Evolutionary conservation across 352 stramenopile species (phyloP).

Genomic region (Phytophthora gonapodyides): DNA sequence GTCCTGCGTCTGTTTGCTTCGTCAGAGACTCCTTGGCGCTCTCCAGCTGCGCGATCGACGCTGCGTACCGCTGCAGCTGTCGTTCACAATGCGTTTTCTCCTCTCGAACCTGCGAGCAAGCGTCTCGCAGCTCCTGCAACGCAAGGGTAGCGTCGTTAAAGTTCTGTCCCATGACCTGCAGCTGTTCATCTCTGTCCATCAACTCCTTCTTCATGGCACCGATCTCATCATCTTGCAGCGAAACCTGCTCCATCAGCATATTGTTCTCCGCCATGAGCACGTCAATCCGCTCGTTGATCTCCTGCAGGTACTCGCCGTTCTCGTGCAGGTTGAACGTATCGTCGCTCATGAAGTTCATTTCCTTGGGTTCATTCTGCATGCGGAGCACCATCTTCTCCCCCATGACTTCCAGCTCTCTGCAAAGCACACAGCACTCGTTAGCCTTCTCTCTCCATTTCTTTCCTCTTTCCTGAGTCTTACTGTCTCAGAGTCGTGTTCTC

Average conservation of each 20-base stretch:
- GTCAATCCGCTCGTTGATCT: conserved; percentile 82
- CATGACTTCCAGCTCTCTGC: conserved; percentile 63
- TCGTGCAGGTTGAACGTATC: conserved; percentile 45
- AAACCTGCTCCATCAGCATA: conserved; percentile 83
- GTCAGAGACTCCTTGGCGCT: conserved; percentile 51
- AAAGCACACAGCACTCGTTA: background rate
- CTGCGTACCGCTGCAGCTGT: conserved; percentile 72
- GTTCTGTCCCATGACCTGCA: conserved; percentile 73
- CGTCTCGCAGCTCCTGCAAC: conserved; percentile 68
- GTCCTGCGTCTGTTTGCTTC: conserved; percentile 41
- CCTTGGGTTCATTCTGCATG: conserved; percentile 49
- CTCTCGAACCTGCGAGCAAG: conserved; percentile 52
- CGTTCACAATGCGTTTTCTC: conserved; percentile 72
- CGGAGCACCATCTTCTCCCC: conserved; percentile 63
- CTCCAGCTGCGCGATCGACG: conserved; percentile 67
- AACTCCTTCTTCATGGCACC: conserved; percentile 66
- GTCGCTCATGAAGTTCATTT: conserved; percentile 36
- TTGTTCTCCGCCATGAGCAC: conserved; percentile 87
- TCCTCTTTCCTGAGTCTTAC: conserved; percentile 28
- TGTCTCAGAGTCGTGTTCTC: conserved; percentile 74
- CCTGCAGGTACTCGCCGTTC: conserved; percentile 59
- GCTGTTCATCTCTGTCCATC: conserved; percentile 63
- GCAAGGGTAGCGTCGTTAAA: conserved; percentile 77
- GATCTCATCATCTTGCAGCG: conserved; percentile 76
- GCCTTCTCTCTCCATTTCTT: too few relatives aligned